phyloP scores from a whole-genome alignment of 805 yeast species.

The Cyberlindnera maritima region DNA sequence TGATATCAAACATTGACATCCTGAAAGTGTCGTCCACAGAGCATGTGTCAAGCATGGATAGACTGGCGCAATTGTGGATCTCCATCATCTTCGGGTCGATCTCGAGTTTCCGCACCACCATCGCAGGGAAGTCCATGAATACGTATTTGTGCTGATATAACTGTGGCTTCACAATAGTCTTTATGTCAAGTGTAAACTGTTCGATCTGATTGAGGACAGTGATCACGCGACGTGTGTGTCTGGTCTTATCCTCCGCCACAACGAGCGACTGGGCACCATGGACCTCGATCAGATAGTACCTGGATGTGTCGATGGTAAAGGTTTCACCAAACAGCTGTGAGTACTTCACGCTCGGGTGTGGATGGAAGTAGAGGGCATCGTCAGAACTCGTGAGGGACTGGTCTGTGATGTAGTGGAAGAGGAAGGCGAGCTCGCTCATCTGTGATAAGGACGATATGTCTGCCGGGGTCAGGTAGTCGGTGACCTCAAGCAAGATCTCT shows the following conservation, averaged over 20 bases:
- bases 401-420: slow-evolving; percentile 13
- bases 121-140: slow-evolving; percentile 2
- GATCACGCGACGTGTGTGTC: slow-evolving; percentile 12
- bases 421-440: slow-evolving; percentile 11
- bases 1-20: neutral
- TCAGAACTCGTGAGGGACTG: neutral
- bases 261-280: slow-evolving; percentile 17
- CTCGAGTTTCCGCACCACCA: slow-evolving; percentile 5
- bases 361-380: slow-evolving; percentile 6
- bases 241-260: slow-evolving; percentile 15
- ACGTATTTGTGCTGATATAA: slow-evolving; percentile 12
- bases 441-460: slow-evolving; percentile 9
- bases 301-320: slow-evolving; percentile 9
- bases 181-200: slow-evolving; percentile 3
- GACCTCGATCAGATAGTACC: slow-evolving; percentile 16
- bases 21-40: slow-evolving; percentile 4
- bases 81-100: slow-evolving; percentile 16
- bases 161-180: neutral
- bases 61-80: neutral
- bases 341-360: slow-evolving; percentile 5
- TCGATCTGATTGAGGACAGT: slow-evolving; percentile 12
- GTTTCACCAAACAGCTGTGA: slow-evolving; percentile 5
- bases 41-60: neutral
- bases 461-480: slow-evolving; percentile 15
- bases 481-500: slow-evolving; percentile 13